Base-by-base conservation (phyloP, 805 yeast genomes). In the Saccharomycopsis microspora region DNA sequence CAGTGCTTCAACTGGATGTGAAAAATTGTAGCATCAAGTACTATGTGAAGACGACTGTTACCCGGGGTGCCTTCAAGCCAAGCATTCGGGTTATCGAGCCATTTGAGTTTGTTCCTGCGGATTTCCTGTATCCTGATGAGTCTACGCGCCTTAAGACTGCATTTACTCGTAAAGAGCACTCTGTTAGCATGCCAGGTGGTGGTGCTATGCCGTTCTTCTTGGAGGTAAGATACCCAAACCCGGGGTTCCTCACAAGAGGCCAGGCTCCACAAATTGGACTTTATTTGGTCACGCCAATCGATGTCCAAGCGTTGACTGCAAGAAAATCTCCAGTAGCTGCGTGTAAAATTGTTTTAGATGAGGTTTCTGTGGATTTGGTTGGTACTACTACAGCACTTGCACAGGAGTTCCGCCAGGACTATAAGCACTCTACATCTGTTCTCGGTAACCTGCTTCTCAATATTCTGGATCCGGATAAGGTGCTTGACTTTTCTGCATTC, bases 31-130 rank as follows among this genome's bases (percentile, higher is more conserved):
- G 30, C 11, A 32, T 51, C 6, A 27, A 32, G 9, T 51, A 51
- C 35, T 48, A 42, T 32, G 38, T 51, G 6, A 51, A 51, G 35
- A 49, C 54, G 28, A 49, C 52, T 3, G 46, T 51, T 35, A 38
- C 39, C 8, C 34, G 50, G 38, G 45, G 45, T 7, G 19, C 45
- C 19, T 42, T 42, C 29, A 47, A 47, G 35, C 40, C 31, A 28
- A 48, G 41, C 29, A 31, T 41, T 32, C 10, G 48, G 10, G 45
- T 41, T 5, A 11, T 19, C 2, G 39, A 48, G 32, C 51, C 44
- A 4, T 45, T 48, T 32, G 19, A 29, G 10, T 48, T 45, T 42
- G 27, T 28, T 7, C 45, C 51, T 5, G 10, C 35, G 42, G 51
- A 48, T 32, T 41, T 45, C 28, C 39, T 10, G 6, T 28, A 33